These are phyloP conservation scores for Fusarium sp. DNA, from an alignment of 2,329 filamentous ascomycete species.

Conservation along the genomic window DNA sequence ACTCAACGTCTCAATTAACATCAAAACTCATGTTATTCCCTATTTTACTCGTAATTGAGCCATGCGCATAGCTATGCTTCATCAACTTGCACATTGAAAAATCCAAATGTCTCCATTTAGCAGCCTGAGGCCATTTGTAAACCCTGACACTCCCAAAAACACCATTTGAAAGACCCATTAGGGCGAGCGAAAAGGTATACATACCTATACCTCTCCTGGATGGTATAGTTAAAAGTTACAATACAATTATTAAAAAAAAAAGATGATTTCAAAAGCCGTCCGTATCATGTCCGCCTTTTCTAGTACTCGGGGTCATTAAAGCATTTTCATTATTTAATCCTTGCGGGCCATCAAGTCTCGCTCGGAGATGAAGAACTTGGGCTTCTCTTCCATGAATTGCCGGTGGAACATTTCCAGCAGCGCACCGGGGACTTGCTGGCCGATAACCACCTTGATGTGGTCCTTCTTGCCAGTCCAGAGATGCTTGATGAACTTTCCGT, in stretches of 20 bases:
- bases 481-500: constrained; percentile 56
- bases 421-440: constrained; percentile 51
- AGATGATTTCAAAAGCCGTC: constrained; percentile 32
- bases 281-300: constrained; percentile 33
- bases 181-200: constrained; percentile 19
- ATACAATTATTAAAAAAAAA: constrained; percentile 45
- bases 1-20: background rate
- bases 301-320: constrained; percentile 35
- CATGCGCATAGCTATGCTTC: constrained; percentile 38
- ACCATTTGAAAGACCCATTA: constrained; percentile 36
- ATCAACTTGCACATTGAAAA: constrained; percentile 27
- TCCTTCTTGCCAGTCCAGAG: constrained; percentile 56
- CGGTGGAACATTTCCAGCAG: constrained; percentile 52
- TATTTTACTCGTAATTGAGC: constrained; percentile 28
- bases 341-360: constrained; percentile 46
- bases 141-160: constrained; percentile 41
- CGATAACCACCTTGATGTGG: constrained; percentile 54
- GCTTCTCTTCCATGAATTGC: constrained; percentile 49
- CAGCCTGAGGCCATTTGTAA: constrained; percentile 32
- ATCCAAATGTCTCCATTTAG: constrained; percentile 39
- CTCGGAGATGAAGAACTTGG: constrained; percentile 51
- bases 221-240: constrained; percentile 41
- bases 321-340: constrained; percentile 36
- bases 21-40: constrained; percentile 12
- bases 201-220: constrained; percentile 27